Percentiles rank a stretch among this genome's conserved stretches.
Evolutionary conservation across 345 rosid genomes (phyloP).

Genomic region (sweet orange (Citrus sinensis)): DNA sequence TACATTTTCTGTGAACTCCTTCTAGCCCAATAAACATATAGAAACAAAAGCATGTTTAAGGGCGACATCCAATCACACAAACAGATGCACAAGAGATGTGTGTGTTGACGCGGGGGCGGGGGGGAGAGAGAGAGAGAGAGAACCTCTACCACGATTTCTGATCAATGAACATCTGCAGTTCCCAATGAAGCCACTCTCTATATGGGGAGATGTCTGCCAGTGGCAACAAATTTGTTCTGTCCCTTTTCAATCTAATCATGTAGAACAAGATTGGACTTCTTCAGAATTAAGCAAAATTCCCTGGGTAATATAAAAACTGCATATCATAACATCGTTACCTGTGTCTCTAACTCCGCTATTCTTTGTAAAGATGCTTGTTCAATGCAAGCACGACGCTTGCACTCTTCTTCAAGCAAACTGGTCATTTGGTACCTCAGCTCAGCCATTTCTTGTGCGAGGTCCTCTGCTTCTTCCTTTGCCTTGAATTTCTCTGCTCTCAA

Average conservation of each 20-base stretch:
- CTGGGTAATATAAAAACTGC: neutral
- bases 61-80: too few species aligned
- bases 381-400: constrained; percentile 74
- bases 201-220: constrained; percentile 21
- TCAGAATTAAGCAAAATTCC: constrained; percentile 4
- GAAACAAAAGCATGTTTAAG: neutral
- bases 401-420: constrained; percentile 82
- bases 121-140: neutral
- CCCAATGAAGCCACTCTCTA: constrained; percentile 21
- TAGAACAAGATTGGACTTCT: neutral
- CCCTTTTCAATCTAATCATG: constrained; percentile 37
- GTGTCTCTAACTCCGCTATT: constrained; percentile 80
- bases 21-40: neutral
- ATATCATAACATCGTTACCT: constrained; percentile 31
- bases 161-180: constrained; percentile 2
- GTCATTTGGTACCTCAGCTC: constrained; percentile 89
- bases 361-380: constrained; percentile 82
- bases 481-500: constrained; percentile 67
- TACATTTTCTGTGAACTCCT: neutral
- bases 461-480: constrained; percentile 92
- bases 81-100: neutral
- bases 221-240: constrained; percentile 17
- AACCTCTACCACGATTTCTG: constrained; percentile 12
- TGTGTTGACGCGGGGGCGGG: neutral
- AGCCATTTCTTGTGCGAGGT: constrained; percentile 94